phyloP scores from a whole-genome alignment of 345 rosid genomes.

The Isatis tinctoria region DNA sequence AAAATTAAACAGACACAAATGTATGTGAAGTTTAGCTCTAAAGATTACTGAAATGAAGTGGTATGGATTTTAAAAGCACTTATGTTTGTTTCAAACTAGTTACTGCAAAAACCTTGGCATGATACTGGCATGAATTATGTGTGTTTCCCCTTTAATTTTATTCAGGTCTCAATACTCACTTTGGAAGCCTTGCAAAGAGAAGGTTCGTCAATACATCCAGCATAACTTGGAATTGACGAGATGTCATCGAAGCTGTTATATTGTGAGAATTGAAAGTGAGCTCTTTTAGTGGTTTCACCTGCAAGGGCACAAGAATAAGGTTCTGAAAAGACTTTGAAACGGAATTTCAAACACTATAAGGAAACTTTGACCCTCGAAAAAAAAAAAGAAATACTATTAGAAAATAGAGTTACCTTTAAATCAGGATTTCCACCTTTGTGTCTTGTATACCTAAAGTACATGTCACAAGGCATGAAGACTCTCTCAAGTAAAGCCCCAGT shows the following conservation, averaged over 20 bases:
- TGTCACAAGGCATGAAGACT: slow-evolving; percentile 98
- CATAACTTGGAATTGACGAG: slow-evolving; percentile 98
- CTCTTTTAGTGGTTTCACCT: slow-evolving; percentile 98
- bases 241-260: slow-evolving; percentile 94
- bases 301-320: slow-evolving; percentile 25
- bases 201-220: slow-evolving; percentile 93
- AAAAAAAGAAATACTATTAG: background rate
- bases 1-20: background rate
- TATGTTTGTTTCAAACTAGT: slow-evolving; percentile 1
- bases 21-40: background rate
- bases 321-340: slow-evolving; percentile 1
- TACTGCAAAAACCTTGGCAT: background rate
- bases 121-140: background rate
- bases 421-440: slow-evolving; percentile 98
- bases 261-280: slow-evolving; percentile 78
- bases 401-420: slow-evolving; percentile 60
- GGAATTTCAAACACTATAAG: background rate
- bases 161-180: slow-evolving; percentile 50
- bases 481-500: slow-evolving; percentile 98
- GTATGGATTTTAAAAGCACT: background rate
- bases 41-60: background rate
- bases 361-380: background rate
- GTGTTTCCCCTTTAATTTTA: slow-evolving; percentile 6
- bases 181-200: slow-evolving; percentile 97
- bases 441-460: slow-evolving; percentile 92